Percentiles rank a stretch among this genome's conserved stretches.
Evolutionary conservation across 2,329 filamentous ascomycete species (phyloP).

Genomic region (Xylaria arbuscula): DNA sequence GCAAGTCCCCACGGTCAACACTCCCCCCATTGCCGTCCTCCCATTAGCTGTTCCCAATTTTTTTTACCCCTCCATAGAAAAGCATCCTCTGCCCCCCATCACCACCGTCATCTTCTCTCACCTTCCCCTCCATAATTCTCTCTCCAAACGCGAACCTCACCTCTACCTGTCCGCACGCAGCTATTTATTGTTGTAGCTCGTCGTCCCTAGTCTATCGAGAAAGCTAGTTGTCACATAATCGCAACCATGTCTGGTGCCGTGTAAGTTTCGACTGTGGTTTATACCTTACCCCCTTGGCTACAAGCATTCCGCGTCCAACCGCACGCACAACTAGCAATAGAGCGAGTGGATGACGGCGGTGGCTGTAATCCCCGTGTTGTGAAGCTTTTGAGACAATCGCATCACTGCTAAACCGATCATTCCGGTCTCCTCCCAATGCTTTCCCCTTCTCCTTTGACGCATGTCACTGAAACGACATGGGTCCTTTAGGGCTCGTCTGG

Average conservation of each 20-base stretch:
- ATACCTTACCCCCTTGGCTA: constrained; percentile 41
- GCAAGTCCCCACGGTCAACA: constrained; percentile 31
- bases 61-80: constrained; percentile 49
- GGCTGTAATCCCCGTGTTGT: constrained; percentile 19
- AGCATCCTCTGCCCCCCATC: constrained; percentile 43
- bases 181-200: constrained; percentile 24
- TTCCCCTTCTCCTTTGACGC: constrained; percentile 47
- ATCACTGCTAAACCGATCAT: constrained; percentile 39
- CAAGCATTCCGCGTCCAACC: constrained; percentile 21
- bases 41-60: constrained; percentile 40
- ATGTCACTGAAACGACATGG: constrained; percentile 49
- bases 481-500: constrained; percentile 75
- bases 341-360: constrained; percentile 18
- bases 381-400: constrained; percentile 9
- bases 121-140: constrained; percentile 38
- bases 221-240: constrained; percentile 36
- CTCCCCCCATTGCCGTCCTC: constrained; percentile 31
- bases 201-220: constrained; percentile 25
- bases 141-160: constrained; percentile 17
- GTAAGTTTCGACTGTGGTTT: constrained; percentile 63
- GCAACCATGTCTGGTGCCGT: constrained; percentile 73
- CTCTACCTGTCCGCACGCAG: constrained; percentile 17
- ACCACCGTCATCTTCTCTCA: constrained; percentile 38
- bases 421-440: constrained; percentile 38
- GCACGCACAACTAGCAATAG: constrained; percentile 5